A percentile compares a stretch with the other conserved stretches of the same genome.
phyloP scores from a whole-genome alignment of 2,329 filamentous ascomycete genomes.

The Sporothrix humicola region DNA sequence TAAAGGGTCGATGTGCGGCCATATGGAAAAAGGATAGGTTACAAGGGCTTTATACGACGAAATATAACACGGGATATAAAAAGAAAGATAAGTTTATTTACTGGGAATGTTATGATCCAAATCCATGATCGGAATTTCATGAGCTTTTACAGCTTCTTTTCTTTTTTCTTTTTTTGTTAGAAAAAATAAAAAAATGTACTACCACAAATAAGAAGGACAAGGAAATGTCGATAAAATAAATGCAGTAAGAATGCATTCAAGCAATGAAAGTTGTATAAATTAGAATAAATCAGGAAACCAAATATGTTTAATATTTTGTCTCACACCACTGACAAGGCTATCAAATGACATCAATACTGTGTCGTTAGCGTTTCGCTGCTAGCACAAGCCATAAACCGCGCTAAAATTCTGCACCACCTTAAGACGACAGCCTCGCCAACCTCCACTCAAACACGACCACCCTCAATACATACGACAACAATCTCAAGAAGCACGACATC shows the following conservation, averaged over 20 bases:
- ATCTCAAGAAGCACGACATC: background rate
- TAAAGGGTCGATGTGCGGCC: background rate
- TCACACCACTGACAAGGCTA: background rate
- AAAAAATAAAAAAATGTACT: too few species aligned
- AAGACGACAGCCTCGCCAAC: conserved; percentile 23
- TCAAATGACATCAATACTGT: background rate
- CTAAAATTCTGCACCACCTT: conserved; percentile 1
- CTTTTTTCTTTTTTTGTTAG: too few species aligned
- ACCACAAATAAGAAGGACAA: too few species aligned
- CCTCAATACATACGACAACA: background rate
- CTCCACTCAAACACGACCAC: background rate
- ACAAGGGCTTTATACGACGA: background rate
- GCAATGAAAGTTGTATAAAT: too few species aligned
- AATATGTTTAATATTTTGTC: background rate
- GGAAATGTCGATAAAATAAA: too few species aligned
- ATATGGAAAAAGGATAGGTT: background rate
- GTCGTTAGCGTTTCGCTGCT: background rate
- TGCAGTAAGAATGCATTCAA: too few species aligned
- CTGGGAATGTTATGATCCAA: too few species aligned
- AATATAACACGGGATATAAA: background rate
- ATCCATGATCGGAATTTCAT: background rate
- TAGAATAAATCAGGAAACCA: too few species aligned
- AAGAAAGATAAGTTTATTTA: too few species aligned
- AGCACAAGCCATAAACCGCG: background rate
- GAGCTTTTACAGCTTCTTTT: background rate